Evolutionary conservation across 208 protist species (phyloP).

Genomic region (Borovskyia barvae): DNA sequence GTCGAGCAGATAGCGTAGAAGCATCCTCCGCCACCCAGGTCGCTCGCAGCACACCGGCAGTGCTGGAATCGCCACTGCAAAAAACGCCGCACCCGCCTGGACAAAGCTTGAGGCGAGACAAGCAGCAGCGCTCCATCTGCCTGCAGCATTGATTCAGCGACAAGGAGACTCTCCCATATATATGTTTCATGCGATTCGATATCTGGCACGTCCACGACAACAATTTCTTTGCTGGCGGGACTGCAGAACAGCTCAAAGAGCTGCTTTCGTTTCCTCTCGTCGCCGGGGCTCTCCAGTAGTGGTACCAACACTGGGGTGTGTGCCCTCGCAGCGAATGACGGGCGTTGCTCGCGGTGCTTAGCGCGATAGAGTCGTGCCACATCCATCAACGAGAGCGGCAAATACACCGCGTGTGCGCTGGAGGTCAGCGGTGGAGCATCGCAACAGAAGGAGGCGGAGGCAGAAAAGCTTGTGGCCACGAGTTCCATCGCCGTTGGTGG

Average conservation of each 20-base stretch:
- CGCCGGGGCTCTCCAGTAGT: conserved; percentile 1
- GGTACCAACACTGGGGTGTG: background rate
- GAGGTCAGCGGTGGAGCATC: too few species aligned
- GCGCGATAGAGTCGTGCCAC: conserved; percentile 7
- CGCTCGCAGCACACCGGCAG: background rate
- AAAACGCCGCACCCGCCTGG: conserved; percentile 11
- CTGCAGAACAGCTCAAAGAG: conserved; percentile 18
- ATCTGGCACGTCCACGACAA: conserved; percentile 8
- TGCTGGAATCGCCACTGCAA: conserved; percentile 25
- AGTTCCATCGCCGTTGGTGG: too few species aligned
- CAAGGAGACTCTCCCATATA: conserved; percentile 21
- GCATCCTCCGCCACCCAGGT: background rate
- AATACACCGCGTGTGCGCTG: background rate
- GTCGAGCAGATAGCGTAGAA: conserved; percentile 27
- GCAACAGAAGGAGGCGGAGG: background rate
- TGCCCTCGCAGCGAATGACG: background rate
- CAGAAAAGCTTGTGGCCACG: too few species aligned
- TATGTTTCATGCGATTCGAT: background rate
- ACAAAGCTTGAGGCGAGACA: conserved; percentile 7
- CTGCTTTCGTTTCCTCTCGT: background rate
- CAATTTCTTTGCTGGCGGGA: conserved; percentile 21
- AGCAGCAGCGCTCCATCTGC: conserved; percentile 10
- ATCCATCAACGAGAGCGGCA: conserved; percentile 16
- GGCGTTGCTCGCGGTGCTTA: conserved; percentile 11
- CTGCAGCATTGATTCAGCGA: conserved; percentile 17